Conservation (phyloP, 2,329 filamentous ascomycete species). For the Penicillium digitatum region DNA sequence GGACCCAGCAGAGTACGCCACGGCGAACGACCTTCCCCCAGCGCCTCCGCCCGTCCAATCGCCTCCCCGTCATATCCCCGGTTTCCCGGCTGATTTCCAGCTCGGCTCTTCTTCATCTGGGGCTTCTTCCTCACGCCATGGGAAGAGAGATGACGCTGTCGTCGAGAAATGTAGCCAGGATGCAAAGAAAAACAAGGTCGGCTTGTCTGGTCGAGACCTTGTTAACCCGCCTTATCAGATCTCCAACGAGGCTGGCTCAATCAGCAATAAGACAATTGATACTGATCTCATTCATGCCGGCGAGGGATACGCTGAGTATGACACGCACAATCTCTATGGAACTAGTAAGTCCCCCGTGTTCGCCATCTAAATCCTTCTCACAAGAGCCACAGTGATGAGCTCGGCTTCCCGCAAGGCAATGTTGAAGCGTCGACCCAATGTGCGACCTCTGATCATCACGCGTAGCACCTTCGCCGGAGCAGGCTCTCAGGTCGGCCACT, state of each 20-base stretch:
- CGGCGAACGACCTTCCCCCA: slow-evolving; percentile 50
- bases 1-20: slow-evolving; percentile 51
- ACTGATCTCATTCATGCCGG: slow-evolving; percentile 63
- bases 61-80: slow-evolving; percentile 62
- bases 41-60: slow-evolving; percentile 59
- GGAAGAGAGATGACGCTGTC: background rate
- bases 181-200: slow-evolving; percentile 45
- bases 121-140: background rate
- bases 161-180: background rate
- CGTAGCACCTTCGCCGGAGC: slow-evolving; percentile 72
- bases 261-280: slow-evolving; percentile 58
- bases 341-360: slow-evolving; percentile 43
- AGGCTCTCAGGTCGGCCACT: slow-evolving; percentile 57
- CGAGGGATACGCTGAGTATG: slow-evolving; percentile 65
- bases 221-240: slow-evolving; percentile 64
- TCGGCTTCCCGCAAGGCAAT: slow-evolving; percentile 62
- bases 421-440: slow-evolving; percentile 58
- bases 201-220: slow-evolving; percentile 60
- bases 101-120: slow-evolving; percentile 39
- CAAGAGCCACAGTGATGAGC: slow-evolving; percentile 59
- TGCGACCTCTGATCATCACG: slow-evolving; percentile 69
- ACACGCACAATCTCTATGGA: slow-evolving; percentile 74
- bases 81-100: slow-evolving; percentile 66
- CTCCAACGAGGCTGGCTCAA: slow-evolving; percentile 55
- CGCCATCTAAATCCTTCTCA: background rate